Evolutionary conservation across 176 grass and related monocot species (phyloP).

Genomic region (Hordeum marinum): DNA sequence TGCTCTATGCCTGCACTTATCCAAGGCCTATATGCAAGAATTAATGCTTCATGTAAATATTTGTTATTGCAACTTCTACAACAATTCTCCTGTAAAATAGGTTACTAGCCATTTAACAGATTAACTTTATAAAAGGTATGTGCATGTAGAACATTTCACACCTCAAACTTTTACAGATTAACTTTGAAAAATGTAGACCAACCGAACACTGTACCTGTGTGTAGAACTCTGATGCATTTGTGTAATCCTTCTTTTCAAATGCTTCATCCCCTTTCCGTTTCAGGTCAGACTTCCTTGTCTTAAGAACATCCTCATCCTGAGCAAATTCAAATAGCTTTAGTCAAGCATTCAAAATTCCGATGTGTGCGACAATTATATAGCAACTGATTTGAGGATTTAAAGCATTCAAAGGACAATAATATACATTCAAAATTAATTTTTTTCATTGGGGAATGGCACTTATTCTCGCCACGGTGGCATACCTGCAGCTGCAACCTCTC

Average conservation of each 20-base stretch:
- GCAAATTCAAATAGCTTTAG: not conserved
- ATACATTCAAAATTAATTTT: too few relatives aligned
- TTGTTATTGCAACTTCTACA: not conserved
- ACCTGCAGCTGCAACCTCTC: constrained; percentile 18
- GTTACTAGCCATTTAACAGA: not conserved
- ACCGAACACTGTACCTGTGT: not conserved
- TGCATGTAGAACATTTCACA: not conserved
- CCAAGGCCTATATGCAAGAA: not conserved
- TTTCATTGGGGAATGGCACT: not conserved
- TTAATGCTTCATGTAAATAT: not conserved
- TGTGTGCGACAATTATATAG: not conserved
- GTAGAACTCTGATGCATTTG: constrained; percentile 13
- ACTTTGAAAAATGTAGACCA: not conserved
- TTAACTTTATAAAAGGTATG: not conserved
- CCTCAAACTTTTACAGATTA: not conserved
- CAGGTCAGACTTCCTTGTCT: constrained; percentile 19
- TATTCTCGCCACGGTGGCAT: not conserved
- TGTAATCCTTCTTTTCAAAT: constrained; percentile 39
- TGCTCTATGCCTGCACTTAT: not conserved
- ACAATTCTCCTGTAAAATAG: not conserved
- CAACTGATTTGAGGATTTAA: not conserved
- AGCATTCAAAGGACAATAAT: not conserved
- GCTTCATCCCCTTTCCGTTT: constrained; percentile 25
- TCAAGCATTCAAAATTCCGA: not conserved
- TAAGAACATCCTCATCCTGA: constrained; percentile 23